phyloP scores from a whole-genome alignment of 805 yeast species.

The Brettanomyces sp. region DNA sequence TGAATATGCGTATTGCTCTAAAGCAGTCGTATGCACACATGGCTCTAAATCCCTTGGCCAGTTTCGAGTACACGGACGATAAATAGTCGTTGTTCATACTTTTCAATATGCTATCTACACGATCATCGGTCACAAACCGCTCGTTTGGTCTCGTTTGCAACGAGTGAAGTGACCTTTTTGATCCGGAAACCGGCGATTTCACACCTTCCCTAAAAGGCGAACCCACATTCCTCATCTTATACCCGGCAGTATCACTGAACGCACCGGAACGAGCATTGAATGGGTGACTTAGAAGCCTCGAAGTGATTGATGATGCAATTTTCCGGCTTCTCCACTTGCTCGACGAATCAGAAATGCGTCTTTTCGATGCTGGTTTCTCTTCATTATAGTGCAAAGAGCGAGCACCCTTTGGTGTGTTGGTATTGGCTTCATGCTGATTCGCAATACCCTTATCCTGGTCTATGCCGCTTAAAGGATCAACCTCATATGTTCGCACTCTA shows the following conservation, averaged over 20 bases:
- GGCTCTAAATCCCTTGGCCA: slow-evolving; percentile 55
- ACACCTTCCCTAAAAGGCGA: slow-evolving; percentile 3
- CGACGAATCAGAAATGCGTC: neutral
- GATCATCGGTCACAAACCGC: neutral
- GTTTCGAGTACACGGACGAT: slow-evolving; percentile 36
- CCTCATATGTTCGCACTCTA: neutral
- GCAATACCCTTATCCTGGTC: neutral
- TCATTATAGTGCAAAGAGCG: slow-evolving; percentile 8
- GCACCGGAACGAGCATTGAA: slow-evolving; percentile 9
- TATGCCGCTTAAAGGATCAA: neutral
- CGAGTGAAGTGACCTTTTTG: neutral
- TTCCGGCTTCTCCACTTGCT: slow-evolving; percentile 19
- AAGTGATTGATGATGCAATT: slow-evolving; percentile 20
- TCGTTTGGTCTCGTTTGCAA: neutral
- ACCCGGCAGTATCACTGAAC: neutral
- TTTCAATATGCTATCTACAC: slow-evolving; percentile 7
- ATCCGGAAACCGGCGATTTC: slow-evolving; percentile 4
- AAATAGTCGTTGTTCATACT: slow-evolving; percentile 29
- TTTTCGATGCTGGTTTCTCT: neutral
- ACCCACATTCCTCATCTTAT: neutral
- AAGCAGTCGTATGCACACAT: slow-evolving; percentile 64
- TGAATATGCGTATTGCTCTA: slow-evolving; percentile 65
- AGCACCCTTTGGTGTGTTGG: slow-evolving; percentile 29
- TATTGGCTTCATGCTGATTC: neutral
- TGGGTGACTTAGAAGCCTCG: slow-evolving; percentile 14